Base-by-base conservation (phyloP, 495 filamentous ascomycete species). In the Xylaria bambusicola region DNA sequence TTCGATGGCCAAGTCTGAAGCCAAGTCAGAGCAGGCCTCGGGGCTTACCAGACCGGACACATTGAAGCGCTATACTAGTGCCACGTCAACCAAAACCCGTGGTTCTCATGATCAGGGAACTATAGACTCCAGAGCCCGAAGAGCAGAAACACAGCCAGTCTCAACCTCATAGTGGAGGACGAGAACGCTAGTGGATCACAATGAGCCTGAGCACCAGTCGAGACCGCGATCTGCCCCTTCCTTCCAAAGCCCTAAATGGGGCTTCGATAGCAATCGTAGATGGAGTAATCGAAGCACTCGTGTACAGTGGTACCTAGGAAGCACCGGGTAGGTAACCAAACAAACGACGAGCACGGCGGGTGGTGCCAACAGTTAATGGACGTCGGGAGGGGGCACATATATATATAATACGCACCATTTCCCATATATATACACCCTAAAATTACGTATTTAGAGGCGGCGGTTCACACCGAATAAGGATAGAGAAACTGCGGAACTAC, bases 231-330 rank as follows among this genome's bases (percentile, higher is more conserved):
- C 17, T 15, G 15, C 17, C 26, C 24, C 53, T 10, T 2, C 27
- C 6, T 41, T 50, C 60, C 56, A 21, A 24, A 61, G 23, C 40
- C 46, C 9, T 1, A 41, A 21, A 31, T 53, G 21, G 38, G 41
- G 51, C n/a, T 35, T 15, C 10, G 23, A 12, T 29, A 54, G 36
- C 24, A 10, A 6, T n/a, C 17, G n/a, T n/a, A n/a, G 3, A 29
- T 24, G 20, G 17, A 13, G 35, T 15, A 1, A 6, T 20, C 38
- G 26, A 42, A 21, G 23, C 13, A 49, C 33, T 48, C 38, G 36
- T 41, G 56, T 66, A 33, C 51, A 69, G 12, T 61, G 59, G 64
- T 61, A 69, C 35, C 56, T 65, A 5, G 62, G 66, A 23, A 67
- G 59, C 51, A 70, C 60, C 9, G 64, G 64, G 46, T 66, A 46